These are phyloP conservation scores for Hypoxylon sp. DNA, from an alignment of 2,329 filamentous ascomycete genomes.

Conservation along the genomic window DNA sequence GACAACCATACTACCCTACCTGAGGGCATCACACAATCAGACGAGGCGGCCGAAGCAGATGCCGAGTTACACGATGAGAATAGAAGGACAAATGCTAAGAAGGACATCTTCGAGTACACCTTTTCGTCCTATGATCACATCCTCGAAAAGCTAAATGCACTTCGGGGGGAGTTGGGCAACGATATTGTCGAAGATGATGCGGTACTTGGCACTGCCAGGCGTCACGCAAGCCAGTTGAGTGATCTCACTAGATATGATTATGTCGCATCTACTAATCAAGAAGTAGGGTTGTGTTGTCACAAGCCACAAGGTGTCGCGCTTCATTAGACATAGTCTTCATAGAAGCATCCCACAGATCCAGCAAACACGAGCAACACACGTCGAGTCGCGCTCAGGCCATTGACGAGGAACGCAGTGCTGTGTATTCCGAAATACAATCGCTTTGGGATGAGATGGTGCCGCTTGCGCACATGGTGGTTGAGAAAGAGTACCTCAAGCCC, in stretches of 20 bases:
- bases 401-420: slow-evolving; percentile 35
- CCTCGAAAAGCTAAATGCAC: slow-evolving; percentile 36
- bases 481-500: slow-evolving; percentile 43
- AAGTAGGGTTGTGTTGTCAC: slow-evolving; percentile 34
- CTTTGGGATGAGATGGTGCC: slow-evolving; percentile 48
- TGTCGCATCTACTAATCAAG: slow-evolving; percentile 4
- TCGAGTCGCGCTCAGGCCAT: slow-evolving; percentile 17
- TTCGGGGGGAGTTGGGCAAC: slow-evolving; percentile 35
- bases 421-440: slow-evolving; percentile 44
- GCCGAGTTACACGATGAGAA: neutral
- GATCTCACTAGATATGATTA: neutral
- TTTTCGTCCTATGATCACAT: slow-evolving; percentile 37
- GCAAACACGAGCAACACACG: neutral
- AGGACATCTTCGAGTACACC: slow-evolving; percentile 19
- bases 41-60: neutral
- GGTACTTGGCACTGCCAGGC: slow-evolving; percentile 36
- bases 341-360: slow-evolving; percentile 27
- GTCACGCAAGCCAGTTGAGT: slow-evolving; percentile 42
- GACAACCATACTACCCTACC: neutral
- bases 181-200: slow-evolving; percentile 21
- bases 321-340: slow-evolving; percentile 34
- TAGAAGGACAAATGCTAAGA: neutral
- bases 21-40: neutral
- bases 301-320: slow-evolving; percentile 37
- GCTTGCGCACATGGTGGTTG: slow-evolving; percentile 47